Conservation (phyloP, 2,329 filamentous ascomycete species). For the Ceratocystis diversiconidia region DNA sequence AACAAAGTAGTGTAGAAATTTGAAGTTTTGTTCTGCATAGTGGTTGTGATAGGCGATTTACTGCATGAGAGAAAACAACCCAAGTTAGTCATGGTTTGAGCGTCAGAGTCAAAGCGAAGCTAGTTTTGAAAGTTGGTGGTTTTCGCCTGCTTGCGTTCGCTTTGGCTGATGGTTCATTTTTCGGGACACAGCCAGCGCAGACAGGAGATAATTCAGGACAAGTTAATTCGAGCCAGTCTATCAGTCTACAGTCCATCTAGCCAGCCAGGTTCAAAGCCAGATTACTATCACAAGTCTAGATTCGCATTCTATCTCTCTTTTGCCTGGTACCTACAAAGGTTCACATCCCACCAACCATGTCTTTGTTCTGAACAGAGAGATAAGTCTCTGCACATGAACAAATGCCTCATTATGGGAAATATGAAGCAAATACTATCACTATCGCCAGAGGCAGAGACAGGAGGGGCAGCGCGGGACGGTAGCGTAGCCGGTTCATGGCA, state of each 20-base stretch:
- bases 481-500: not conserved
- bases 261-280: not conserved
- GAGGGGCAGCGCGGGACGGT: not conserved
- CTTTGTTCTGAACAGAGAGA: not conserved
- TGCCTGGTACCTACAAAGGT: not conserved
- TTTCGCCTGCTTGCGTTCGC: not conserved
- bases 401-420: too few species aligned
- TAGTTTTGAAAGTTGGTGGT: not conserved
- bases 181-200: not conserved
- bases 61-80: not conserved
- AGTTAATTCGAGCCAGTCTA: not conserved
- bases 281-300: too few species aligned
- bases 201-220: not conserved
- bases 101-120: not conserved
- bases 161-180: not conserved
- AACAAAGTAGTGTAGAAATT: slow-evolving; percentile 9
- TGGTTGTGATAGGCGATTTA: slow-evolving; percentile 11
- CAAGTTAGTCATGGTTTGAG: slow-evolving; percentile 6
- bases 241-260: not conserved
- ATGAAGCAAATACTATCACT: too few species aligned
- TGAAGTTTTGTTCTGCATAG: slow-evolving; percentile 15
- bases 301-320: not conserved
- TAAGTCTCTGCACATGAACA: not conserved
- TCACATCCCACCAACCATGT: not conserved
- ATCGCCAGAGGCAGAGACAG: not conserved